Percentiles rank a stretch among this genome's conserved stretches.
phyloP scores from a whole-genome alignment of 331 rosid species.

The Cydonia oblonga region DNA sequence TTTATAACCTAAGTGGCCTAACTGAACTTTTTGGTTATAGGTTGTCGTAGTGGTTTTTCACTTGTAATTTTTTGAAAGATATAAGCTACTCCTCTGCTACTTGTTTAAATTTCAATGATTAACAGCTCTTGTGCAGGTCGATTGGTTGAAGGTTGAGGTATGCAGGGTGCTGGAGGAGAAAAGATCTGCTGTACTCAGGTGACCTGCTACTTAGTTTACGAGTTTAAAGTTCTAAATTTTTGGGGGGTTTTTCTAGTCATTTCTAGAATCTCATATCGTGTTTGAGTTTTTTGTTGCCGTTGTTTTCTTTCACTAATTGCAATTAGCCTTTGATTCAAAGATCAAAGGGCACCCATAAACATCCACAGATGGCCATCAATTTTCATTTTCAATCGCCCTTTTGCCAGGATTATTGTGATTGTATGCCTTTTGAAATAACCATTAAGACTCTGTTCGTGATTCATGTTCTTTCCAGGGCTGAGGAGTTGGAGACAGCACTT shows the following conservation, averaged over 20 bases:
- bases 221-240: not conserved
- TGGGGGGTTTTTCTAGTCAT: not conserved
- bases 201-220: slow-evolving; percentile 2
- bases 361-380: too few relatives aligned
- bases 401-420: not conserved
- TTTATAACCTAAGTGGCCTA: not conserved
- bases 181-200: slow-evolving; percentile 82
- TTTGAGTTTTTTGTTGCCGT: slow-evolving; percentile 2
- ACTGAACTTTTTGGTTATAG: not conserved
- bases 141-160: slow-evolving; percentile 81
- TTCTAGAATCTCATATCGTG: not conserved
- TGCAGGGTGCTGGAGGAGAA: slow-evolving; percentile 90
- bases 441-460: slow-evolving; percentile 13
- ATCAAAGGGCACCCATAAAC: too few relatives aligned
- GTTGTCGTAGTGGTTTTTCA: not conserved
- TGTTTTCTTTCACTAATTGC: not conserved
- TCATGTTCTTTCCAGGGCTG: slow-evolving; percentile 46
- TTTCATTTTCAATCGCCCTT: not conserved
- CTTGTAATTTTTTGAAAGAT: not conserved
- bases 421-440: slow-evolving; percentile 1
- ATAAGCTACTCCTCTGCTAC: not conserved
- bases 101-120: slow-evolving; percentile 26
- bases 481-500: slow-evolving; percentile 90
- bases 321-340: too few relatives aligned
- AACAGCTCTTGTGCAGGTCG: slow-evolving; percentile 60